phyloP scores from a whole-genome alignment of 352 stramenopile genomes.

The Aphanomyces stellatus region DNA sequence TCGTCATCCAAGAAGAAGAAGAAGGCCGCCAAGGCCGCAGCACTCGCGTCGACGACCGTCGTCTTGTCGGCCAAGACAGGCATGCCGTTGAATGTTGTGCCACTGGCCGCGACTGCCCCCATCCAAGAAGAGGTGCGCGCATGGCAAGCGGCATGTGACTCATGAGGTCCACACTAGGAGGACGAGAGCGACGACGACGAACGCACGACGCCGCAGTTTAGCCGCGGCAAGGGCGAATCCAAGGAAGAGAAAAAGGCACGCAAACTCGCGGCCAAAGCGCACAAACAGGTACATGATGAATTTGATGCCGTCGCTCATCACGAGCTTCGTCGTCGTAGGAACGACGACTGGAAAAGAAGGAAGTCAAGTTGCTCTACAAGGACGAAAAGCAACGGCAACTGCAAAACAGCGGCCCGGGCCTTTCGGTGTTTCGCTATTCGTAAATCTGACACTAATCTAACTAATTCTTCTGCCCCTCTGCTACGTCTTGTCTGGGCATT shows the following conservation, averaged over 20 bases:
- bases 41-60: slow-evolving; percentile 57
- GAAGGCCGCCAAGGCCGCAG: slow-evolving; percentile 30
- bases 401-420: neutral
- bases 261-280: slow-evolving; percentile 89
- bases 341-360: slow-evolving; percentile 16
- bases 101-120: slow-evolving; percentile 22
- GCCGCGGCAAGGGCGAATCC: slow-evolving; percentile 76
- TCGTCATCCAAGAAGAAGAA: slow-evolving; percentile 77
- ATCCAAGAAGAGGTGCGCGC: neutral
- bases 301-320: neutral
- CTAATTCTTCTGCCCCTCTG: too few species aligned
- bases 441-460: neutral
- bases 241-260: slow-evolving; percentile 89
- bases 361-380: slow-evolving; percentile 14
- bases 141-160: neutral
- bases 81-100: slow-evolving; percentile 89
- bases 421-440: slow-evolving; percentile 8
- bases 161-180: slow-evolving; percentile 18
- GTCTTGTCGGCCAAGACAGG: slow-evolving; percentile 92
- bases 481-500: neutral
- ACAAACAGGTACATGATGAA: slow-evolving; percentile 42
- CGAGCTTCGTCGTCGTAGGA: neutral
- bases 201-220: slow-evolving; percentile 17
- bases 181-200: slow-evolving; percentile 18
- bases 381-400: slow-evolving; percentile 10